Percentiles rank a stretch among this genome's conserved stretches.
Evolutionary conservation across 139 green algal genomes (phyloP).

Genomic region (Auxenochlorella pyrenoidosa): DNA sequence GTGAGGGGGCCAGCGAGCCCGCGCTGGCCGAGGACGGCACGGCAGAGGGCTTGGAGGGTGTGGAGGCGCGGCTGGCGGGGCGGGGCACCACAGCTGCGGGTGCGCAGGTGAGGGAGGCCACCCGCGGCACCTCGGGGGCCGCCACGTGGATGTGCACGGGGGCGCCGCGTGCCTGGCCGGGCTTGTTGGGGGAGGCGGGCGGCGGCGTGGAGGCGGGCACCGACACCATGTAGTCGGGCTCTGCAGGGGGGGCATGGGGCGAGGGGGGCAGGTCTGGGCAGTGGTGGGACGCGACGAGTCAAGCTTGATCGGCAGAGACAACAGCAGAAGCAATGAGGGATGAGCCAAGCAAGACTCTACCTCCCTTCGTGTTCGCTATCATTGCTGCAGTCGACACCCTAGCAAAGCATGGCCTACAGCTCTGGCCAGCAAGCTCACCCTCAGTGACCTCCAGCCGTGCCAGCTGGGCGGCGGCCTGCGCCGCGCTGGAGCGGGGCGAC

Average conservation of each 20-base stretch:
- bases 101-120: background rate
- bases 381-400: no score
- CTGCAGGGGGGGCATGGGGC: background rate
- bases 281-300: no score
- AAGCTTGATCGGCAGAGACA: no score
- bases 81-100: no score
- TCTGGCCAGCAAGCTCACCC: slow-evolving; percentile 18
- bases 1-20: background rate
- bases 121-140: slow-evolving; percentile 5
- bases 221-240: slow-evolving; percentile 39
- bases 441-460: slow-evolving; percentile 18
- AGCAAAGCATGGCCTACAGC: no score
- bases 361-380: no score
- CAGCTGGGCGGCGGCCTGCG: background rate
- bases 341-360: no score
- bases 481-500: background rate
- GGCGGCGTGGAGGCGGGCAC: slow-evolving; percentile 20
- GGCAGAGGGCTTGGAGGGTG: background rate
- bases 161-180: slow-evolving; percentile 28
- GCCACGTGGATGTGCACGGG: slow-evolving; percentile 38
- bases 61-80: slow-evolving; percentile 9
- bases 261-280: background rate
- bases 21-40: background rate
- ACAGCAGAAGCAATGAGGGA: no score
- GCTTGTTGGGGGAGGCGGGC: slow-evolving; percentile 28